phyloP scores from a whole-genome alignment of 2,329 filamentous ascomycete genomes.

The Myotisia sp. region DNA sequence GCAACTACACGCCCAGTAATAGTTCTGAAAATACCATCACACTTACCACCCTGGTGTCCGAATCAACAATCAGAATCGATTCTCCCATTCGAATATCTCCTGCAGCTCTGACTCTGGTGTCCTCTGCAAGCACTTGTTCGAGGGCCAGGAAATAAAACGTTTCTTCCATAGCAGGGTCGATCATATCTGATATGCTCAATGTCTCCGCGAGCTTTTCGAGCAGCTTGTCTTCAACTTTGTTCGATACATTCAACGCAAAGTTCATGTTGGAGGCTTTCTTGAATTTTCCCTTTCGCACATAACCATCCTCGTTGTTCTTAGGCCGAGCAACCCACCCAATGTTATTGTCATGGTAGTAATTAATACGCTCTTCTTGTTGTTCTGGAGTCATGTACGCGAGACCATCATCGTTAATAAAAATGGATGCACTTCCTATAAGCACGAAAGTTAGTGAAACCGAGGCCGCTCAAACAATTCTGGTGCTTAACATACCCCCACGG shows the following conservation, averaged over 20 bases:
- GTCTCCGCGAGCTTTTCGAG: slow-evolving; percentile 11
- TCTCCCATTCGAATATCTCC: slow-evolving; percentile 77
- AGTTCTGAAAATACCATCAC: no score
- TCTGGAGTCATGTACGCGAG: slow-evolving; percentile 28
- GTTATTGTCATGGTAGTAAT: slow-evolving; percentile 37
- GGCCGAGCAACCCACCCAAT: slow-evolving; percentile 39
- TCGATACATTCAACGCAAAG: slow-evolving; percentile 49
- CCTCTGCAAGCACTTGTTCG: slow-evolving; percentile 35
- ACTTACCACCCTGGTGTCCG: slow-evolving; percentile 49
- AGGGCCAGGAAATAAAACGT: slow-evolving; percentile 21
- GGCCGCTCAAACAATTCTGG: neutral
- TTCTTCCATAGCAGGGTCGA: slow-evolving; percentile 32
- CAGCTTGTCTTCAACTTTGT: slow-evolving; percentile 48
- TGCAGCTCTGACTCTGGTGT: slow-evolving; percentile 51
- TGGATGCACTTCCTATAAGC: slow-evolving; percentile 21
- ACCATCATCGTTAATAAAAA: slow-evolving; percentile 29
- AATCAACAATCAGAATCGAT: slow-evolving; percentile 57
- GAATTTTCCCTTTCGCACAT: slow-evolving; percentile 48
- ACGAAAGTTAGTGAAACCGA: neutral
- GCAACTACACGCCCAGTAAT: no score
- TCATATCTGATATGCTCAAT: slow-evolving; percentile 8
- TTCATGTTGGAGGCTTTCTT: slow-evolving; percentile 69
- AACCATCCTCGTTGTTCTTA: slow-evolving; percentile 34
- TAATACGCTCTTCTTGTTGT: slow-evolving; percentile 30
- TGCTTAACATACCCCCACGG: slow-evolving; percentile 26